Base-by-base conservation (phyloP, 768 basidiomycete species). In the Collybia sp. region DNA sequence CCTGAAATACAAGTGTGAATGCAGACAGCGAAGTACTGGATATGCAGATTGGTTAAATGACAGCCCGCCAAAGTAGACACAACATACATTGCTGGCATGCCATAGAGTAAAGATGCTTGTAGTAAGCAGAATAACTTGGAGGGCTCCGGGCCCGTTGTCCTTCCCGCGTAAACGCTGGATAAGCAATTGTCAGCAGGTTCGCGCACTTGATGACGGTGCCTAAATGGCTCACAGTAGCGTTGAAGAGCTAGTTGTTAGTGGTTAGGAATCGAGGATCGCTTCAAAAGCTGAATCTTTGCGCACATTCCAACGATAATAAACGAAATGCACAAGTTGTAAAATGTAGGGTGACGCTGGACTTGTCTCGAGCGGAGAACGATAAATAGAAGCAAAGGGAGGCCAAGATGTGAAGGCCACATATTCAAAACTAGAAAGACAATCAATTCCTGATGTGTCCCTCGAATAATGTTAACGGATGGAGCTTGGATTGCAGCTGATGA, bases 331-430 rank as follows among this genome's bases (percentile, higher is more conserved):
- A 77, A 58, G 43, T 75, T 76, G 12, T 73, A 52, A 47, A 77
- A 75, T 8, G 75, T 75, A 17, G 69, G 59, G 58, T 76, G 69
- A 12, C 75, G 68, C 42, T 69, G 59, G 12, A 77, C 63, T 42
- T 57, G 60, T 56, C 66, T 72, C 32, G 70, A 71, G 45, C 67
- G 60, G 3, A 67, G 34, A 5, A 72, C 69, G 30, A 70, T 58
- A 4, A 59, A 59, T 6, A 78, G 55, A 6, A 77, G 56, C 15
- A 76, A 16, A 15, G 74, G 75, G 17, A 79, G 67, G 5, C 73
- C 73, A 44, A 76, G 58, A 52, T 76, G 74, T 11, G 75, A 73
- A 1, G 76, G 67, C 71, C 71, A 76, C 53, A 73, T 66, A 48
- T 76, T 75, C 47, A 79, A 54, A 16, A 73, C 60, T 51, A 76